phyloP scores from a whole-genome alignment of 2,329 filamentous ascomycete species.

The Lithohypha guttulata region DNA sequence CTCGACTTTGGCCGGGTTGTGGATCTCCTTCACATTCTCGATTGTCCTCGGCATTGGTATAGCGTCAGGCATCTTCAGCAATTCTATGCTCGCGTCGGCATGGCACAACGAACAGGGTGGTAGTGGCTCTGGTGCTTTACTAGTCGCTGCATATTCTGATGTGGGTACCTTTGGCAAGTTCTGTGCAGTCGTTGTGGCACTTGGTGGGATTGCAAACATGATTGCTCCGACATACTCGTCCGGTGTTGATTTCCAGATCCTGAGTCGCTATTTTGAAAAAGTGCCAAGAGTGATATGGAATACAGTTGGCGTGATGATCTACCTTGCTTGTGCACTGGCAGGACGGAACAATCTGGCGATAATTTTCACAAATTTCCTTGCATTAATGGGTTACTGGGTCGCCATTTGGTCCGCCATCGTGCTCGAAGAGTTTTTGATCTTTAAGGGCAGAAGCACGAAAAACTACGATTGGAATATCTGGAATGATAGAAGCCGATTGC shows the following conservation, averaged over 20 bases:
- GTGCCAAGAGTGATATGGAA: constrained; percentile 58
- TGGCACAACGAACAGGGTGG: constrained; percentile 32
- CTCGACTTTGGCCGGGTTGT: constrained; percentile 47
- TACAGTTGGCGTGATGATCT: constrained; percentile 50
- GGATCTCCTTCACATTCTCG: constrained; percentile 49
- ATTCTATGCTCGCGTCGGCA: constrained; percentile 46
- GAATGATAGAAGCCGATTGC: constrained; percentile 49
- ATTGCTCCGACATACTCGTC: constrained; percentile 54
- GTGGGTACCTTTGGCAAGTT: constrained; percentile 56
- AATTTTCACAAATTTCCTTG: constrained; percentile 60
- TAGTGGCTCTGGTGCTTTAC: constrained; percentile 52
- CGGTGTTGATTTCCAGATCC: constrained; percentile 57
- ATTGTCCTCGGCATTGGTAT: constrained; percentile 53
- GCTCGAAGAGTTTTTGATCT: constrained; percentile 49
- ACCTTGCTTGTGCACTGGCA: constrained; percentile 53
- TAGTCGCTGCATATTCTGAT: constrained; percentile 50
- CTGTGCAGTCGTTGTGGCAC: constrained; percentile 52
- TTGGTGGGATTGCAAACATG: constrained; percentile 56
- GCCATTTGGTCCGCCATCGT: constrained; percentile 54
- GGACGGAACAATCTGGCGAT: constrained; percentile 50
- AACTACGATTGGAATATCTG: constrained; percentile 52
- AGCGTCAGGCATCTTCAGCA: constrained; percentile 44
- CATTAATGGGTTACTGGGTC: constrained; percentile 62
- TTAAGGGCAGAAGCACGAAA: constrained; percentile 35
- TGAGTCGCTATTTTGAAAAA: constrained; percentile 46